Percentiles rank a stretch among this genome's conserved stretches.
Evolutionary conservation across 306 rosid species (phyloP).

Genomic region (Quercus mongolica): DNA sequence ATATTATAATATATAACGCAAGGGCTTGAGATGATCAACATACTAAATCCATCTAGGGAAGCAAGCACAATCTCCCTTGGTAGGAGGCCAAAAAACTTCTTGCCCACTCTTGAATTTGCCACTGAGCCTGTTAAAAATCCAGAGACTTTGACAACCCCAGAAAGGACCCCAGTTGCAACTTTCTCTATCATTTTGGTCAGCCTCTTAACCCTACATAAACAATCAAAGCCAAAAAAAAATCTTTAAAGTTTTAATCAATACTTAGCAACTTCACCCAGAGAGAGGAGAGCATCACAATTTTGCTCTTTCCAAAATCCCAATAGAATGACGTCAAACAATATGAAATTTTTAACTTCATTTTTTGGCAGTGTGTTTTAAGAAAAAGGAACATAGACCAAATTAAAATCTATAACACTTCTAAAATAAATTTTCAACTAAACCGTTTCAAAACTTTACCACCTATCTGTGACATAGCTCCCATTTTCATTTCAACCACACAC

Average conservation of each 20-base stretch:
- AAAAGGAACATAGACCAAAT: too few relatives aligned
- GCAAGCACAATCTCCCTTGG: conserved; percentile 95
- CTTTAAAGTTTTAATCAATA: neutral
- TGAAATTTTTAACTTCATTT: too few relatives aligned
- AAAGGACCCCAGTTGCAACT: conserved; percentile 78
- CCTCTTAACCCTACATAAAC: conserved; percentile 67
- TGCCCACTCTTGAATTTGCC: conserved; percentile 67
- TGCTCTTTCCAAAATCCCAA: too few relatives aligned
- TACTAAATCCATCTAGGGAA: conserved; percentile 89
- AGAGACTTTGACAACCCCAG: conserved; percentile 83
- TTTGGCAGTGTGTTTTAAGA: too few relatives aligned
- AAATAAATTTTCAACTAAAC: neutral
- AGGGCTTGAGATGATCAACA: conserved; percentile 17
- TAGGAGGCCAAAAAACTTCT: conserved; percentile 71
- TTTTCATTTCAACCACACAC: neutral
- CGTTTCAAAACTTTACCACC: neutral
- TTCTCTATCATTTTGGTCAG: conserved; percentile 83
- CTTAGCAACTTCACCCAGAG: neutral
- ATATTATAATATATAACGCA: neutral
- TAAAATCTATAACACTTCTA: too few relatives aligned
- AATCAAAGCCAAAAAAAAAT: conserved; percentile 10
- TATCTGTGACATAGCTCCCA: neutral
- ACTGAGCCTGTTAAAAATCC: conserved; percentile 69
- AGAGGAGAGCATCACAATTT: neutral
- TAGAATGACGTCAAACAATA: too few relatives aligned